Evolutionary conservation across 2,329 filamentous ascomycete genomes (phyloP).

Genomic region (Aureobasidium lini): DNA sequence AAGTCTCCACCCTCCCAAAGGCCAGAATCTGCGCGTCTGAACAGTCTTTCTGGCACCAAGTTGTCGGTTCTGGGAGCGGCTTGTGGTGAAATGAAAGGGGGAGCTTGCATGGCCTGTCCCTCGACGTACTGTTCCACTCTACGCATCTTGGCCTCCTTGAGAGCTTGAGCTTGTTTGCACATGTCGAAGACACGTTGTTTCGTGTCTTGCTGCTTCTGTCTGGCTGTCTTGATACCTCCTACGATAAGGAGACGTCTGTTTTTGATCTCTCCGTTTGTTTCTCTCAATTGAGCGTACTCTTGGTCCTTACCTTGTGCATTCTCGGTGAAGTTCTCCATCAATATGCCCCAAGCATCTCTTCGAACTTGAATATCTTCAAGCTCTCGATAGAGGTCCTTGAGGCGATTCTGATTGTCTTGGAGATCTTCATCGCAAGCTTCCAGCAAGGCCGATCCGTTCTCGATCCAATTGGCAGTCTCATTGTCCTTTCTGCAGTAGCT

Average conservation of each 20-base stretch:
- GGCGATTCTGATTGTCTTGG: background rate
- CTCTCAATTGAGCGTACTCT: background rate
- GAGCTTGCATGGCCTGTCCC: background rate
- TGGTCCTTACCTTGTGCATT: background rate
- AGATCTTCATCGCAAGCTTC: background rate
- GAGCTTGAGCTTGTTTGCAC: background rate
- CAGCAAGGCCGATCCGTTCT: background rate
- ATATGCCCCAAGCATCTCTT: background rate
- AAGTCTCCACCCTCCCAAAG: background rate
- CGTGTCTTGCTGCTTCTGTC: background rate
- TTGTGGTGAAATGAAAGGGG: background rate
- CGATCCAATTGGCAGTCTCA: background rate
- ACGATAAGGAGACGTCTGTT: background rate
- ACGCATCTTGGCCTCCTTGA: background rate
- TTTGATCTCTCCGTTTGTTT: background rate
- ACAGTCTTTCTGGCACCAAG: too few relatives aligned
- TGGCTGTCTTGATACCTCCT: background rate
- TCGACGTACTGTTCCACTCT: background rate
- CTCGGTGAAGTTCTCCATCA: background rate
- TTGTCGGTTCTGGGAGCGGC: background rate
- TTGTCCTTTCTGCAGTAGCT: conserved; percentile 8
- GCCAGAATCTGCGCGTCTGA: background rate
- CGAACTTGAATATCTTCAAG: background rate
- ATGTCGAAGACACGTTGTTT: background rate
- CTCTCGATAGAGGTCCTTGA: background rate